A percentile compares a stretch with the other conserved stretches of the same genome.
Conservation (phyloP, 306 rosid genomes). For the Prosopis cineraria region DNA sequence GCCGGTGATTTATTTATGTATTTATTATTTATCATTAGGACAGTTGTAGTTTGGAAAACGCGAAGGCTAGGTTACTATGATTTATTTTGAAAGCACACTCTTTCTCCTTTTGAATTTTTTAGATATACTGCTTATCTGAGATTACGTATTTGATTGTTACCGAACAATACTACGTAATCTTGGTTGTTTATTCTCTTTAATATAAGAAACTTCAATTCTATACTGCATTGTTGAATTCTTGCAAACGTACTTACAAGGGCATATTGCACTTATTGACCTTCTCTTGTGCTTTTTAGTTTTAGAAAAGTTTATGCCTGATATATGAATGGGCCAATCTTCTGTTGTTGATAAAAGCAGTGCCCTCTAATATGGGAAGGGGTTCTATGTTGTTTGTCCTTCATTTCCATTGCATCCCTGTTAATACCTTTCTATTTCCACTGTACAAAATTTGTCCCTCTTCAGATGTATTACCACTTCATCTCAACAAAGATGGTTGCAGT, state of each 20-base stretch:
- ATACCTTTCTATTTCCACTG: constrained; percentile 20
- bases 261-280: not conserved
- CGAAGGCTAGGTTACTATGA: not conserved
- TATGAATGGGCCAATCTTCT: constrained; percentile 14
- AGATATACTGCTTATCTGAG: not conserved
- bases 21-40: not conserved
- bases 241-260: not conserved
- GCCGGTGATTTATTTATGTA: not conserved
- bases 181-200: not conserved
- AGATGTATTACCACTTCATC: constrained; percentile 56
- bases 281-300: not conserved
- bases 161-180: not conserved
- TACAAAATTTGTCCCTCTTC: constrained; percentile 31
- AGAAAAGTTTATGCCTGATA: not conserved
- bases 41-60: not conserved
- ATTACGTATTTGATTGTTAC: not conserved
- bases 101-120: not conserved
- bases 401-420: not conserved
- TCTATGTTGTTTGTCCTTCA: constrained; percentile 5
- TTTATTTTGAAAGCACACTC: not conserved
- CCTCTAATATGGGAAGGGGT: not conserved
- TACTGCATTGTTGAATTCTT: not conserved
- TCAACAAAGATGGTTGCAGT: constrained; percentile 50
- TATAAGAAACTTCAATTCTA: not conserved
- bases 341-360: not conserved